Base-by-base conservation (phyloP, 2,329 filamentous ascomycete genomes). In the Lachnellula subtilissima region DNA sequence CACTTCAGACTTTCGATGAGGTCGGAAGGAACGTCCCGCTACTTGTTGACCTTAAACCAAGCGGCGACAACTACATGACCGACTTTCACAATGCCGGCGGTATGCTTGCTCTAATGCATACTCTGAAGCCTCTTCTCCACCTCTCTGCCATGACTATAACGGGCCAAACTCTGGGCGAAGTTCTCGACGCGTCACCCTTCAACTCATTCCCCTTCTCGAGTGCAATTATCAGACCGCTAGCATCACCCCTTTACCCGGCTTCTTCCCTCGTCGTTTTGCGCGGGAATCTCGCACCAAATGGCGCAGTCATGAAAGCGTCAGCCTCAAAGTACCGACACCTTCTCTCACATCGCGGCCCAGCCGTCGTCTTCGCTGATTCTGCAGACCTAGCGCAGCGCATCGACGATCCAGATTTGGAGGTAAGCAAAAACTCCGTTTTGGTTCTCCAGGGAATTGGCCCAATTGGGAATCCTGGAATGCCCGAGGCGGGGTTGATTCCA, bases 31-130 rank as follows among this genome's bases (percentile, higher is more conserved):
- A 68, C 7, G 77, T 74, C 0, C 78, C 78, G 0, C 64, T 80
- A 0, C 62, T 80, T 5, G 70, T 80, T 9, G 78, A 80, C 59
- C 67, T 80, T n/a, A 80, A 80, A 56, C 78, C 78, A 0, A 78
- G 76, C 53, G 78, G 78, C 2, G 76, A 78, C 56, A 78, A 78
- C 56, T 79, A 79, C 61, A 80, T 80, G 77, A 75, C 72, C n/a
- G 78, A 80, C 60, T 80, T 80, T 54, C 77, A 80, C 59, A 78
- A 79, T 56, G 76, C 76, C 0, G 78, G 78, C 1, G 78, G 78
- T 4, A 79, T 80, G 76, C 61, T 75, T 25, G 74, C 74, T 4
- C 62, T 80, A 6, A 59, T 80, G 22, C 75, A 78, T 53, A 73
- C 71, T 0, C 67, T 80, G 5, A 70, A 71, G 5, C 76, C 76